Percentiles rank a stretch among this genome's conserved stretches.
phyloP scores from a whole-genome alignment of 208 protist species.

The Leishmania amazonensis region DNA sequence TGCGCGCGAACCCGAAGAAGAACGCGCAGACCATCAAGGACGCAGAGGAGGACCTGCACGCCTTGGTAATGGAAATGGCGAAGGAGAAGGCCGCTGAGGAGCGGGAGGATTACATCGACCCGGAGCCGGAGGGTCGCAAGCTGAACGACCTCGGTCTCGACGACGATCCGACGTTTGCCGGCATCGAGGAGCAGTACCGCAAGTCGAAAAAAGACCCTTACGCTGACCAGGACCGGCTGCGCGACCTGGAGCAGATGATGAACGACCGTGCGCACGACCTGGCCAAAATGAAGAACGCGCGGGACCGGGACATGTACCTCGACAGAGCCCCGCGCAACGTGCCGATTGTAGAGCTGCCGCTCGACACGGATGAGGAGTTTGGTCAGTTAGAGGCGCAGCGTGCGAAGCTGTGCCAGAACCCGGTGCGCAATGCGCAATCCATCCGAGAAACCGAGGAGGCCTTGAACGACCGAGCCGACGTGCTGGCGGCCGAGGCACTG shows the following conservation, averaged over 20 bases:
- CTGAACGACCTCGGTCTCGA: constrained; percentile 55
- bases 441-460: constrained; percentile 58
- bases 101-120: constrained; percentile 65
- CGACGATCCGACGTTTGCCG: constrained; percentile 62
- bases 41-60: constrained; percentile 45
- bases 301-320: constrained; percentile 59
- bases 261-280: constrained; percentile 69
- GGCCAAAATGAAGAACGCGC: constrained; percentile 62
- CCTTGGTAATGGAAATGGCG: constrained; percentile 59
- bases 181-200: constrained; percentile 74
- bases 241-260: constrained; percentile 72
- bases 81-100: constrained; percentile 57
- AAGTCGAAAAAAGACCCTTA: constrained; percentile 58
- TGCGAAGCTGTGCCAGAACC: constrained; percentile 63
- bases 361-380: constrained; percentile 76
- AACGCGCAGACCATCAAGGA: constrained; percentile 42
- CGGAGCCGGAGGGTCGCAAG: constrained; percentile 62
- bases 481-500: constrained; percentile 62
- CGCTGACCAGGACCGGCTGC: constrained; percentile 53
- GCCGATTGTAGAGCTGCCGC: constrained; percentile 62
- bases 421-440: constrained; percentile 38
- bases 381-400: constrained; percentile 61
- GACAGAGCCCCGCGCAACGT: constrained; percentile 47
- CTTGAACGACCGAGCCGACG: constrained; percentile 65
- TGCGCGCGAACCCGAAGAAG: constrained; percentile 50